Evolutionary conservation across 208 protist genomes (phyloP).

Genomic region (Acanthamoeba castellanii): DNA sequence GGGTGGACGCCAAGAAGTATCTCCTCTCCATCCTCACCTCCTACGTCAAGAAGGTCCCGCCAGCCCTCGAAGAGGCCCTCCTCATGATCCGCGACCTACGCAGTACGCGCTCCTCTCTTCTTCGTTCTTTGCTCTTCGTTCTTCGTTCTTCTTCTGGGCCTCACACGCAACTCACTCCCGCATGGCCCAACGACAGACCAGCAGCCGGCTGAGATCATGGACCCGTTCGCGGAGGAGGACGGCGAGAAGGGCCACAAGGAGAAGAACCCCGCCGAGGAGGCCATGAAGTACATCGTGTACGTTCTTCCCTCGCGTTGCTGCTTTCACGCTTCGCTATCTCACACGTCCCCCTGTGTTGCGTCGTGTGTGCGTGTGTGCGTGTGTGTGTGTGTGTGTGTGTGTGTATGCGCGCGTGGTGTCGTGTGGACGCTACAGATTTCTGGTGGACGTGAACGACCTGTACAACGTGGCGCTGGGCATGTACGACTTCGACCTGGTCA

Average conservation of each 20-base stretch:
- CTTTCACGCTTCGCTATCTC: too few species aligned
- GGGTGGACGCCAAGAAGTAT: conserved; percentile 69
- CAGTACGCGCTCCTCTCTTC: neutral
- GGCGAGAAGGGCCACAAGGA: neutral
- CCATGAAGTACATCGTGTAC: conserved; percentile 83
- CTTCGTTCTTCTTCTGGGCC: neutral
- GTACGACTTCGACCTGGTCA: conserved; percentile 87
- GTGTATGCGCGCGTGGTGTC: neutral
- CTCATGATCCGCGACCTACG: conserved; percentile 67
- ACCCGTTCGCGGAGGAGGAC: conserved; percentile 66
- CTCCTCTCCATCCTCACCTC: conserved; percentile 75
- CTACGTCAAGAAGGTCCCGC: conserved; percentile 69
- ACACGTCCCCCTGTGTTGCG: too few species aligned
- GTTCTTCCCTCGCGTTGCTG: neutral
- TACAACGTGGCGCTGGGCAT: conserved; percentile 86
- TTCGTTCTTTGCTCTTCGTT: neutral
- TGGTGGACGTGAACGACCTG: conserved; percentile 86
- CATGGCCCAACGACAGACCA: neutral
- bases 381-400: neutral
- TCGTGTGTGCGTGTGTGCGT: neutral
- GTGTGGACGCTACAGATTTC: neutral
- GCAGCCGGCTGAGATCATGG: conserved; percentile 57
- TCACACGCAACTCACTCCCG: neutral
- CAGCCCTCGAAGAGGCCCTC: conserved; percentile 78
- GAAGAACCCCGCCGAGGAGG: conserved; percentile 72